phyloP scores from a whole-genome alignment of 2,329 filamentous ascomycete genomes.

The Teratosphaeria destructans region DNA sequence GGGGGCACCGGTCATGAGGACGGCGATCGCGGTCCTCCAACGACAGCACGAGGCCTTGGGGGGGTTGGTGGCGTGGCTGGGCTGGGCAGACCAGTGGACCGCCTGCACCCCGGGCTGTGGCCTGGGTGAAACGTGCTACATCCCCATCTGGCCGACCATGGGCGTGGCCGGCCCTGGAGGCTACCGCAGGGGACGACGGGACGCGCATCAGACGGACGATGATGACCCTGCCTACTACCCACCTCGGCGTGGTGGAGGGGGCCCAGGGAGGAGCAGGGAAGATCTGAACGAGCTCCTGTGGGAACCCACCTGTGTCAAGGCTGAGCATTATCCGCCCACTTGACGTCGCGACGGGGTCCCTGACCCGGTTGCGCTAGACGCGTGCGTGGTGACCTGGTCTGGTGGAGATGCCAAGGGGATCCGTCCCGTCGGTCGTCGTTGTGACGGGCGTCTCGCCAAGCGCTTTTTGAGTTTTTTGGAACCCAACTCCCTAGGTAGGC shows the following conservation, averaged over 20 bases:
- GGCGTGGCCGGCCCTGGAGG: neutral
- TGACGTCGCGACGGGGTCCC: neutral
- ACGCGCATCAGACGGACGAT: neutral
- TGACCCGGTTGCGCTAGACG: neutral
- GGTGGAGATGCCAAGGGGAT: neutral
- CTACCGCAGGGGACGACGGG: neutral
- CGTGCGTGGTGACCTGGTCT: neutral
- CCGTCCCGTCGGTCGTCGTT: too few relatives aligned
- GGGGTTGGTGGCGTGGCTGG: conserved; percentile 41
- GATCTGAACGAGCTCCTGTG: conserved; percentile 6
- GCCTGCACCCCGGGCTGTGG: conserved; percentile 33
- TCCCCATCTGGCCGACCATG: conserved; percentile 40
- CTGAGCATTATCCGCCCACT: conserved; percentile 2
- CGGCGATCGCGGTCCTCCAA: neutral
- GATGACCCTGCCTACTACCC: neutral
- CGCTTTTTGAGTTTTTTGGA: neutral
- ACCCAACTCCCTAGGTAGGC: neutral
- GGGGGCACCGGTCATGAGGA: neutral
- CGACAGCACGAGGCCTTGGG: conserved; percentile 28
- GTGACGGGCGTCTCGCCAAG: too few relatives aligned
- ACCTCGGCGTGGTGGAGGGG: neutral
- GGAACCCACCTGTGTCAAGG: conserved; percentile 12
- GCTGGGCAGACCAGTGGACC: conserved; percentile 40
- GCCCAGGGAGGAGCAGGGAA: neutral
- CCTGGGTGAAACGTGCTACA: conserved; percentile 38